Conservation (phyloP, 371 early-diverging fungal species). For the Syncephalastrum contaminatum region DNA sequence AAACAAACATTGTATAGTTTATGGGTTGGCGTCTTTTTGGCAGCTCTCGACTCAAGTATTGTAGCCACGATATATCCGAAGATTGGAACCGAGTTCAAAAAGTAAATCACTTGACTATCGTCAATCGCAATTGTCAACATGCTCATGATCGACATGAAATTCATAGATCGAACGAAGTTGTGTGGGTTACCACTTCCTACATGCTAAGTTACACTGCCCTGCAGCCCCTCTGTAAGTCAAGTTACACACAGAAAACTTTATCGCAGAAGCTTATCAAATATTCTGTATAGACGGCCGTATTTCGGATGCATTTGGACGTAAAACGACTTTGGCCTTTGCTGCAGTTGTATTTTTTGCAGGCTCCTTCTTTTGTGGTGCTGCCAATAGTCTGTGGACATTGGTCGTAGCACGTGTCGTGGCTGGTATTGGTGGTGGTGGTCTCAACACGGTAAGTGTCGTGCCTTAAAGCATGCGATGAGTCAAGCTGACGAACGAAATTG, state of each 20-base stretch:
- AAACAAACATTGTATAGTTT: slow-evolving; percentile 20
- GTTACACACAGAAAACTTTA: too few relatives aligned
- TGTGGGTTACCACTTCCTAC: slow-evolving; percentile 78
- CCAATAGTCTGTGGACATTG: slow-evolving; percentile 59
- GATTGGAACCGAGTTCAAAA: slow-evolving; percentile 76
- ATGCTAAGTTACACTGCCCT: slow-evolving; percentile 74
- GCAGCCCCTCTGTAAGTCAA: slow-evolving; percentile 68
- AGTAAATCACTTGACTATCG: slow-evolving; percentile 10
- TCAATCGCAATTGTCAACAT: too few relatives aligned
- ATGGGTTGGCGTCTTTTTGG: slow-evolving; percentile 57
- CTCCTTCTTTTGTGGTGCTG: slow-evolving; percentile 58
- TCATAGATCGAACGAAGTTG: slow-evolving; percentile 44
- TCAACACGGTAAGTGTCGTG: slow-evolving; percentile 27
- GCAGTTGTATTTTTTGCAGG: slow-evolving; percentile 55
- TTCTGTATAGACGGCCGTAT: slow-evolving; percentile 44
- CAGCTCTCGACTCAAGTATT: slow-evolving; percentile 77
- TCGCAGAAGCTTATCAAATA: background rate
- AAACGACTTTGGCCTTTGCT: slow-evolving; percentile 52
- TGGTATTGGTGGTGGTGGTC: slow-evolving; percentile 78
- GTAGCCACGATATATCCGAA: slow-evolving; percentile 76
- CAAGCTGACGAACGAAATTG: background rate
- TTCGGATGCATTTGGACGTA: slow-evolving; percentile 72
- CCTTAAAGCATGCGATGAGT: background rate
- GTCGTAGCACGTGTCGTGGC: slow-evolving; percentile 75
- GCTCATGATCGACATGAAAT: background rate